These are phyloP conservation scores for Gillenia trifoliata DNA, from an alignment of 306 rosid genomes.

Conservation along the genomic window DNA sequence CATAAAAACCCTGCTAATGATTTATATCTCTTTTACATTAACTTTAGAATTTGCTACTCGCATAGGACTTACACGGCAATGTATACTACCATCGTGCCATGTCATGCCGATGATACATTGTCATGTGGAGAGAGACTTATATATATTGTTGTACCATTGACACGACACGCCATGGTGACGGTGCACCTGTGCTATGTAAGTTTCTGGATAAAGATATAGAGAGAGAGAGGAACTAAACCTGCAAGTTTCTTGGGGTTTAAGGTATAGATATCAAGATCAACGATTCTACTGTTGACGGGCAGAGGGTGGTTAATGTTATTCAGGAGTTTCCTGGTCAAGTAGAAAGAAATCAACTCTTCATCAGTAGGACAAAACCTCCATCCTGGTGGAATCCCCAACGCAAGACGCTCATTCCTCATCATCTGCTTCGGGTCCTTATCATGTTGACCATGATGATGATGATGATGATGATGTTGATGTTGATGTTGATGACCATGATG, in stretches of 20 bases:
- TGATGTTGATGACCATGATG: not conserved
- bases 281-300: not conserved
- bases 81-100: too few relatives aligned
- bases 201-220: not conserved
- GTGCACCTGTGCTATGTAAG: too few relatives aligned
- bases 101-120: too few relatives aligned
- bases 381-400: not conserved
- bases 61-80: too few relatives aligned
- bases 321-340: not conserved
- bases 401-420: not conserved
- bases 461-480: not conserved
- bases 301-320: not conserved
- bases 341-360: not conserved
- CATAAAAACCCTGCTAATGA: too few relatives aligned
- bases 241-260: not conserved
- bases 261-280: not conserved
- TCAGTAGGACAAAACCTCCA: not conserved
- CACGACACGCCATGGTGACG: too few relatives aligned
- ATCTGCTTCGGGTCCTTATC: not conserved
- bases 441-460: not conserved
- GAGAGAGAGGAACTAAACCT: not conserved
- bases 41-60: too few relatives aligned
- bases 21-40: too few relatives aligned
- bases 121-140: too few relatives aligned
- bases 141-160: too few relatives aligned